Conservation (phyloP, 2,329 filamentous ascomycete species). For the Alternaria rosae region DNA sequence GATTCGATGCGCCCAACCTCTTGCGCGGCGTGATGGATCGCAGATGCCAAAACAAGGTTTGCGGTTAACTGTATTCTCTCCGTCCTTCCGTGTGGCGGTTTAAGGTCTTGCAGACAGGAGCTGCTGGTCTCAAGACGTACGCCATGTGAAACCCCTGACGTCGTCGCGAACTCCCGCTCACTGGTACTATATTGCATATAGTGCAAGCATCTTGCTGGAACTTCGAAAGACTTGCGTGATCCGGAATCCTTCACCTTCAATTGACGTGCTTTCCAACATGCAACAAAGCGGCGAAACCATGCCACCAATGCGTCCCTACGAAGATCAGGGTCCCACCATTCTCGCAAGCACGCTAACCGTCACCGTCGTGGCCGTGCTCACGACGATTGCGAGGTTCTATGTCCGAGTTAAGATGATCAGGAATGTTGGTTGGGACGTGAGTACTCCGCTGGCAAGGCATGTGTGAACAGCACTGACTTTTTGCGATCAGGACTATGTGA, state of each 20-base stretch:
- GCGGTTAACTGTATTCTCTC: not conserved
- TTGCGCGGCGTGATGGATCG: not conserved
- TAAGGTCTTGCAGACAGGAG: not conserved
- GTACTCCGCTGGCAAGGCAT: not conserved
- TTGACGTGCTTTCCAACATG: not conserved
- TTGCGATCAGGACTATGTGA: conserved; percentile 51
- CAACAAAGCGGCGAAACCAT: not conserved
- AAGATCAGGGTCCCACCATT: conserved; percentile 48
- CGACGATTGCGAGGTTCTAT: conserved; percentile 54
- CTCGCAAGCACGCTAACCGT: conserved; percentile 53
- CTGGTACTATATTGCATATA: not conserved
- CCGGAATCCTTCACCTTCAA: not conserved
- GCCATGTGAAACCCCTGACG: not conserved
- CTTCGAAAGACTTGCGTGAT: not conserved
- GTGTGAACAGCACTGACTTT: conserved; percentile 14
- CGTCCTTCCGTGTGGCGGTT: not conserved
- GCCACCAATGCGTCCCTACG: not conserved
- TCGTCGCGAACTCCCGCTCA: not conserved
- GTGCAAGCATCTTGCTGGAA: not conserved
- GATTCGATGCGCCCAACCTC: not conserved
- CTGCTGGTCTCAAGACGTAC: not conserved
- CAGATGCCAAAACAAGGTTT: not conserved
- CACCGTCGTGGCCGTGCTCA: conserved; percentile 51
- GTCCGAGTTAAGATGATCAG: conserved; percentile 60
- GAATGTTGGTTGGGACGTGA: conserved; percentile 59